Percentiles rank a stretch among this genome's conserved stretches.
phyloP scores from a whole-genome alignment of 1,284 basidiomycete genomes.

The Singerocomus inundabilis region DNA sequence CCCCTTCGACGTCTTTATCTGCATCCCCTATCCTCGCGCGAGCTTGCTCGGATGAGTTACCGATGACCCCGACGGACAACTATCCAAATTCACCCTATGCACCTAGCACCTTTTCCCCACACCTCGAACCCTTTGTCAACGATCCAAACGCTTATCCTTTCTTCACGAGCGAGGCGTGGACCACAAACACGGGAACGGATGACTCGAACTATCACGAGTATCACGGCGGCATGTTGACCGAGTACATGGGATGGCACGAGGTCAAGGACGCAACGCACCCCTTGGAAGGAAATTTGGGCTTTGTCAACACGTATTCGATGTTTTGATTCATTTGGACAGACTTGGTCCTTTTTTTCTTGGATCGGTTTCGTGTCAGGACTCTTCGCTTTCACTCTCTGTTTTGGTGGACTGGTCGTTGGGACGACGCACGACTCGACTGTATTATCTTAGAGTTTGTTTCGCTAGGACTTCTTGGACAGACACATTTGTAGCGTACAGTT shows the following conservation, averaged over 20 bases:
- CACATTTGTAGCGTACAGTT: no score
- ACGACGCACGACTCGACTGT: no score
- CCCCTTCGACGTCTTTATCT: conserved; percentile 5
- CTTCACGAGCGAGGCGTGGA: background rate
- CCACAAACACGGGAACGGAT: background rate
- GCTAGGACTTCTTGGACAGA: no score
- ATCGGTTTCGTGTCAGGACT: no score
- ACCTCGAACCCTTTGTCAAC: background rate
- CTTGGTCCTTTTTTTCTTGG: no score
- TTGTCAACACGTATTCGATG: no score
- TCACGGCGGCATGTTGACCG: background rate
- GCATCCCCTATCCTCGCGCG: conserved; percentile 5
- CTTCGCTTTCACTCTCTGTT: no score
- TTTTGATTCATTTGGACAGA: no score
- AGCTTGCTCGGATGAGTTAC: background rate
- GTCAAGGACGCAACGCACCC: background rate
- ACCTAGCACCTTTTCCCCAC: background rate
- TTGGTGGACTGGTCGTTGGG: no score
- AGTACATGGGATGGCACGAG: background rate
- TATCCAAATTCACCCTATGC: conserved; percentile 1
- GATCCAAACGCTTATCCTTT: background rate
- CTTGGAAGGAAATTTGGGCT: background rate
- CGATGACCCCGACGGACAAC: conserved; percentile 5
- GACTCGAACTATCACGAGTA: background rate
- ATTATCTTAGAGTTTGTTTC: no score